phyloP scores from a whole-genome alignment of 164 flowering plant genomes.

The Taxillus chinensis region DNA sequence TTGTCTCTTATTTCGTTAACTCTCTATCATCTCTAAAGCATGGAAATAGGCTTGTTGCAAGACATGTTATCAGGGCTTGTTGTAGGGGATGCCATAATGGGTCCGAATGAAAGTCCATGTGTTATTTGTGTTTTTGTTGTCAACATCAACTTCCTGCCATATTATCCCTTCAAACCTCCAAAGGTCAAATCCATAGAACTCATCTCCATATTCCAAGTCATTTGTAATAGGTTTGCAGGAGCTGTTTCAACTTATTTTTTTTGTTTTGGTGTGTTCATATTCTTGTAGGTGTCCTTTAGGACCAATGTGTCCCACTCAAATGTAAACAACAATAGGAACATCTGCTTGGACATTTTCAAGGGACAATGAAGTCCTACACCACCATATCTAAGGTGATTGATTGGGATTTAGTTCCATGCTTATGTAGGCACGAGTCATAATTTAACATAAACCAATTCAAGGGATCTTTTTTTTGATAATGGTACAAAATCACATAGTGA shows the following conservation, averaged over 20 bases:
- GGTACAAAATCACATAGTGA: background rate
- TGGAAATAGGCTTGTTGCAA: too few relatives aligned
- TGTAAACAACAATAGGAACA: background rate
- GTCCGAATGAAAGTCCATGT: background rate
- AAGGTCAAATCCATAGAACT: background rate
- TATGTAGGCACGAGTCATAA: too few relatives aligned
- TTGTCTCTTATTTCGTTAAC: too few relatives aligned
- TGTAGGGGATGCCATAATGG: background rate
- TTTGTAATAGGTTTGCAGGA: too few relatives aligned
- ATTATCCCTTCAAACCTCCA: constrained; percentile 1
- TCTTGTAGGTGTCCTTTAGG: background rate
- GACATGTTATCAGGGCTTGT: background rate
- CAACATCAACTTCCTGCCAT: background rate
- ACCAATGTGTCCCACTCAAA: background rate
- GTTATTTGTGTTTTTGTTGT: background rate
- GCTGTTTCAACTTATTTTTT: too few relatives aligned
- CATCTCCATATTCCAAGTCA: too few relatives aligned
- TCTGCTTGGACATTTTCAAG: background rate
- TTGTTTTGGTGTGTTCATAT: too few relatives aligned
- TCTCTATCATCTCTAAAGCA: too few relatives aligned
- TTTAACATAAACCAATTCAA: background rate
- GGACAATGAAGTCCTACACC: background rate
- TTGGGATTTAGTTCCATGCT: too few relatives aligned
- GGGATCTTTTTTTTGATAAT: background rate
- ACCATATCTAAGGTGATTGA: background rate